Base-by-base conservation (phyloP, 2,329 filamentous ascomycete genomes). In the Ophiosphaerella herpotricha region DNA sequence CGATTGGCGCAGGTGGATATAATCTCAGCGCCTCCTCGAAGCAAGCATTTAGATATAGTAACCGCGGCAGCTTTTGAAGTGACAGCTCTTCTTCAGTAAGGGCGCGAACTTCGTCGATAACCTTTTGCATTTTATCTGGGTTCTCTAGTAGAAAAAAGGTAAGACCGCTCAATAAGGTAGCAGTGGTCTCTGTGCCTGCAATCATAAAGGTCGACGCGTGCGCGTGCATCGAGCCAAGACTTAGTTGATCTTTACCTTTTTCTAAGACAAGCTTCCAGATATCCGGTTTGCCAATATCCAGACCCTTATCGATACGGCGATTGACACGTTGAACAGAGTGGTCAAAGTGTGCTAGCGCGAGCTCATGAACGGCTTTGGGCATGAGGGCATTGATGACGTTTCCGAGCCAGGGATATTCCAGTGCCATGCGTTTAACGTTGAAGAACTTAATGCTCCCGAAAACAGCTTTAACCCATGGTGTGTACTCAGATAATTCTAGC, bases 11-110 rank as follows among this genome's bases (percentile, higher is more conserved):
- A 12, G 73, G 72, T 1, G 74, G 74, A 39, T 73, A 76, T 5
- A 74, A 35, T 7, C 74, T 65, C 21, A 75, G 48, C 1, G 55
- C 61, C 46, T 77, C 75, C 33, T 74, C 63, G 1, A 77, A 51
- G 18, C 66, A 67, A 5, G 69, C 71, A 34, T 63, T 58, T 23
- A 75, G 37, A 43, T 71, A 76, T 11, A 48, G 46, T 1, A 65
- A 40, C 1, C 43, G 34, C 3, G 47, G 31, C 45, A 73, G 50
- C 26, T 8, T 29, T 12, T 47, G 58, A 34, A 75, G 73, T 2
- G 73, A 63, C 1, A 60, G 52, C 3, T 46, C 48, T 9, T 29
- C 40, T 4, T 46, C 3, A 35, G 59, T 60, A 12, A 53, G 37
- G 9, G 12, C 18, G 9, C 58, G 42, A 13, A 59, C 42, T 38